These are phyloP conservation scores for Cryphonectria parasitica DNA, from an alignment of 2,329 filamentous ascomycete species.

Conservation along the genomic window DNA sequence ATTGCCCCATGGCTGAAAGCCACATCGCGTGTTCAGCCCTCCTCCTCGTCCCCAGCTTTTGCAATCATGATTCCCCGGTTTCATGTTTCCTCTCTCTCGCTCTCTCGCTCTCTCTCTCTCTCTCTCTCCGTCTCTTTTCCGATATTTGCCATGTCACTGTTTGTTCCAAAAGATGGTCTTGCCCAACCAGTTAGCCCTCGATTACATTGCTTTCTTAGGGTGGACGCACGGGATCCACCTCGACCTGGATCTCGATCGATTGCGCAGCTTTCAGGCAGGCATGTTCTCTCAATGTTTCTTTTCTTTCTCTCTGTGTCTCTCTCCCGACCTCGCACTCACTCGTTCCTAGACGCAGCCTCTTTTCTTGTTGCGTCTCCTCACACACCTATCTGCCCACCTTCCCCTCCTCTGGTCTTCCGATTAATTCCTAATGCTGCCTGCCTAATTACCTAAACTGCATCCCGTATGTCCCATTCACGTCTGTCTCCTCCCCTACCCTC, in stretches of 20 bases:
- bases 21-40: constrained; percentile 30
- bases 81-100: background rate
- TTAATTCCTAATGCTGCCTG: background rate
- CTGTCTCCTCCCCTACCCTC: background rate
- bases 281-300: background rate
- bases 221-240: background rate
- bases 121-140: background rate
- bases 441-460: background rate
- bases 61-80: background rate
- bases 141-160: background rate
- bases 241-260: background rate
- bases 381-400: background rate
- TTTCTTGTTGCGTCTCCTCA: background rate
- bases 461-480: constrained; percentile 24
- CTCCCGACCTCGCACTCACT: background rate
- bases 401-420: too few species aligned
- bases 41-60: constrained; percentile 13
- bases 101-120: background rate
- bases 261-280: background rate
- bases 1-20: constrained; percentile 27
- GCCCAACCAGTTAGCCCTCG: background rate
- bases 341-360: background rate
- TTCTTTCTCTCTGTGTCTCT: background rate
- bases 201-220: background rate
- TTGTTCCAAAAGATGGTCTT: background rate